Evolutionary conservation across 495 filamentous ascomycete species (phyloP).

Genomic region (Chaetomidium leptoderma): DNA sequence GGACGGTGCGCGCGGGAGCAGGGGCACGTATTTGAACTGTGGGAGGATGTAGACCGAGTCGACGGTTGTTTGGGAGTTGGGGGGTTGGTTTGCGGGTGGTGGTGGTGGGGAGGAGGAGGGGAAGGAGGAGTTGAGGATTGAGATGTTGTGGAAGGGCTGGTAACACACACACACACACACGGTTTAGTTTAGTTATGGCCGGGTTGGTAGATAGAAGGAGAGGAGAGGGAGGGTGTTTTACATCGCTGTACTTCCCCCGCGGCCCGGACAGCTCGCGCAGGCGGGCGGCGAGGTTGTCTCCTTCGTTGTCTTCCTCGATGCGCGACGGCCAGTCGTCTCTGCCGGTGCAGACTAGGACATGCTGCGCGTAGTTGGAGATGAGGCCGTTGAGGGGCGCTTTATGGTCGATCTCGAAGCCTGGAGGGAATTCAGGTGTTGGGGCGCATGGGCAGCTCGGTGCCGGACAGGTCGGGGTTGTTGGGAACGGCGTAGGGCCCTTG

Average conservation of each 20-base stretch:
- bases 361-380: constrained; percentile 74
- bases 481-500: constrained; percentile 33
- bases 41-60: constrained; percentile 72
- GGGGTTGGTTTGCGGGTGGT: constrained; percentile 18
- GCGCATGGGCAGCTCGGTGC: constrained; percentile 68
- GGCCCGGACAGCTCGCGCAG: constrained; percentile 64
- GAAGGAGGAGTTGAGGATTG: constrained; percentile 69
- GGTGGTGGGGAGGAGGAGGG: too few relatives aligned
- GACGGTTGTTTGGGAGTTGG: constrained; percentile 47
- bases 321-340: constrained; percentile 73
- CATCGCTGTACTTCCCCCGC: constrained; percentile 65
- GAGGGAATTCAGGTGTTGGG: constrained; percentile 58
- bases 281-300: constrained; percentile 62
- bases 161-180: too few relatives aligned
- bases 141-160: constrained; percentile 75
- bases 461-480: constrained; percentile 60
- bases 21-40: constrained; percentile 70
- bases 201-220: background rate
- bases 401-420: constrained; percentile 70
- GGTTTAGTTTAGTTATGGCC: background rate
- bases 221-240: constrained; percentile 35
- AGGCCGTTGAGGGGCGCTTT: constrained; percentile 63
- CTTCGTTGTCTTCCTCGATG: constrained; percentile 53
- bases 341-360: constrained; percentile 78
- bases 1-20: constrained; percentile 54